Evolutionary conservation across 2,329 filamentous ascomycete species (phyloP).

Genomic region (Rutstroemia sp.): DNA sequence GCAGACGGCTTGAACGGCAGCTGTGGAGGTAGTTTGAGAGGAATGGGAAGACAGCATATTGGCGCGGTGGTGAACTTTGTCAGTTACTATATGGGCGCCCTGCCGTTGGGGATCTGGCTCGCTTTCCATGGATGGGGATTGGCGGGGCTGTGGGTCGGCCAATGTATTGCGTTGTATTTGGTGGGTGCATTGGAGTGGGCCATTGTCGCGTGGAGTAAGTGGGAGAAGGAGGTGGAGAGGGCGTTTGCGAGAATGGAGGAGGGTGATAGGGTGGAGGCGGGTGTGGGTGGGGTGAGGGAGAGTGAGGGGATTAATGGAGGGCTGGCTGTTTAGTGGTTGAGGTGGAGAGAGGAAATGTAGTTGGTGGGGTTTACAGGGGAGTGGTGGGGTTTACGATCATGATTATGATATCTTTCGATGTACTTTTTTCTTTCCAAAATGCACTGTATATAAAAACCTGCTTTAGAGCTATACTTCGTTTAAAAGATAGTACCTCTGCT

Average conservation of each 20-base stretch:
- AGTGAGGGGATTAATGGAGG: no score
- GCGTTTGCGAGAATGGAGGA: conserved; percentile 64
- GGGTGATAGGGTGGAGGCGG: not conserved
- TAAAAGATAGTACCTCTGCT: no score
- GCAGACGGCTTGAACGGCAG: conserved; percentile 81
- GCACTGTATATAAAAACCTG: no score
- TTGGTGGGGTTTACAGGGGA: no score
- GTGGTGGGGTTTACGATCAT: no score
- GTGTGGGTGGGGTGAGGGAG: no score
- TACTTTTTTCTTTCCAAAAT: no score
- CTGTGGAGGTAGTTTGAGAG: conserved; percentile 72
- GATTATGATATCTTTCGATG: no score
- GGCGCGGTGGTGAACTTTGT: conserved; percentile 75
- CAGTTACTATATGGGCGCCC: conserved; percentile 75
- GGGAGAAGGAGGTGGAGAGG: conserved; percentile 64
- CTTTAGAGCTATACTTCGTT: no score
- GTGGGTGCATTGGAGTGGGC: conserved; percentile 74
- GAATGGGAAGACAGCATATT: conserved; percentile 81
- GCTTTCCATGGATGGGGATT: conserved; percentile 84
- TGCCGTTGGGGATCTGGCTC: conserved; percentile 76
- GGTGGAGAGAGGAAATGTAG: no score
- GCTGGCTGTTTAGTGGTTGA: no score
- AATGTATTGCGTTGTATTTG: conserved; percentile 73
- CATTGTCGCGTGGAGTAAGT: conserved; percentile 70
- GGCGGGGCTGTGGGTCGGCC: conserved; percentile 73